Evolutionary conservation across 495 filamentous ascomycete genomes (phyloP), one percentile per base, ranked within the genome.

Genomic region (Penicillium paxilli): DNA sequence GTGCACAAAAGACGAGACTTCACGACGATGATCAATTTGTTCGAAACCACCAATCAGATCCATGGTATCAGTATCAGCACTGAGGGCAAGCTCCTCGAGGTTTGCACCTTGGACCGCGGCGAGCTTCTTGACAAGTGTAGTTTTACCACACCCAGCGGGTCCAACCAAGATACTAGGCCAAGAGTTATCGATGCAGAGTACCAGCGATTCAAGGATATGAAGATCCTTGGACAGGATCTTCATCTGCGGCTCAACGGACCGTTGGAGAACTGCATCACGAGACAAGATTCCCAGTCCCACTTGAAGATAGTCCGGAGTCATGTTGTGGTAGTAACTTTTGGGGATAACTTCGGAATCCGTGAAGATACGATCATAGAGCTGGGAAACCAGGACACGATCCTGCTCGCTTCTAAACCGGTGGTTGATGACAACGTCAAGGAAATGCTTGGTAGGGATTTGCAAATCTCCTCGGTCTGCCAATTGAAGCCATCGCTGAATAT

Each of bases 1-100:
- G 25, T 67, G 53, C 80, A 73, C 54, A 78, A 83, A 49, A 58
- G 72, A 63, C 5, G 82, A 83, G 16, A 85, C 68, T 42, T 85
- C 83, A 42, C 93, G 81, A 25, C 84, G 73, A 45, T 90, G 80
- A 66, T 98, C 92, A 28, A 90, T 86, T 70, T 99, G 95, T 63
- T 98, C 95, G 64, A 95, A 99, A 0, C 94, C 92, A 58, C 95
- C 95, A 47, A 99, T 88, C 20, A 99, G 80, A 64, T 99, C 95
- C 84, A 93, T 96, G 14, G 93, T 90, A 69, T 99, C 95, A 44
- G 93, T 89, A 56, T 98, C 95, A 4, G 90, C 83, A 67, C 95
- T 97, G 60, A 98, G 77, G 10, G 92, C 83, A 49, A 97, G 85
- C 37, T 88, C 86, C 37, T 89, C 80, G 11, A 97, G 70, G 5